Percentiles rank a stretch among this genome's conserved stretches.
Evolutionary conservation across 2,329 filamentous ascomycete genomes (phyloP).

Genomic region (Neonectria punicea): DNA sequence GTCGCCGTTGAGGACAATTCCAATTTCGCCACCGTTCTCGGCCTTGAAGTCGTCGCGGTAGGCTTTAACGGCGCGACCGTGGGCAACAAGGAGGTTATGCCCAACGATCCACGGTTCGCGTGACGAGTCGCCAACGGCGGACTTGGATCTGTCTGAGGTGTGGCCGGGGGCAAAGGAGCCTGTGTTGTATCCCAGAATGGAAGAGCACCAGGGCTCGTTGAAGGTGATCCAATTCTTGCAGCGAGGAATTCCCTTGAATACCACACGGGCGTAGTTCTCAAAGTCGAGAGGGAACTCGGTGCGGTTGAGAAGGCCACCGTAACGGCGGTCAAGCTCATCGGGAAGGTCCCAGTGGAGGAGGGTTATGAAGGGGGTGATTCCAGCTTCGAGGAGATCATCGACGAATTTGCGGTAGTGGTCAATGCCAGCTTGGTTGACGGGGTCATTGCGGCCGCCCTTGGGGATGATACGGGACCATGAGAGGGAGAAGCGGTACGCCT

Average conservation of each 20-base stretch:
- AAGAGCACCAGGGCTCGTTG: slow-evolving; percentile 89
- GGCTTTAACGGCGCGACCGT: slow-evolving; percentile 82
- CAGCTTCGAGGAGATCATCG: slow-evolving; percentile 79
- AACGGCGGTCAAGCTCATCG: slow-evolving; percentile 80
- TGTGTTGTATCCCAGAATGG: slow-evolving; percentile 81
- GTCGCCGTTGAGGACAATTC: slow-evolving; percentile 89
- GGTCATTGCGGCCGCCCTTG: slow-evolving; percentile 83
- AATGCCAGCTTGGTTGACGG: slow-evolving; percentile 81
- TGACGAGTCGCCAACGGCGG: slow-evolving; percentile 75
- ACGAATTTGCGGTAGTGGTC: slow-evolving; percentile 83
- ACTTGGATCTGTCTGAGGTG: slow-evolving; percentile 79
- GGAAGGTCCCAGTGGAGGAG: slow-evolving; percentile 92
- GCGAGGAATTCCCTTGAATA: slow-evolving; percentile 79
- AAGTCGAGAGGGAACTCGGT: slow-evolving; percentile 86
- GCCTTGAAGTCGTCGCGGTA: slow-evolving; percentile 86
- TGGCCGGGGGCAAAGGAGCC: slow-evolving; percentile 86
- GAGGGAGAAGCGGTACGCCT: slow-evolving; percentile 85
- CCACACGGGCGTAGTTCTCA: slow-evolving; percentile 78
- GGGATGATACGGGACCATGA: slow-evolving; percentile 89
- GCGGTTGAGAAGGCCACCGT: slow-evolving; percentile 83
- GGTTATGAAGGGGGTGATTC: slow-evolving; percentile 84
- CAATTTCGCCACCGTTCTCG: slow-evolving; percentile 78
- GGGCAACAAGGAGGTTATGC: slow-evolving; percentile 82
- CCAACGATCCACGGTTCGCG: slow-evolving; percentile 86
- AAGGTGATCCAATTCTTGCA: slow-evolving; percentile 92